These are phyloP conservation scores for Penicillium paxilli DNA, from an alignment of 495 filamentous ascomycete genomes.

Conservation along the genomic window DNA sequence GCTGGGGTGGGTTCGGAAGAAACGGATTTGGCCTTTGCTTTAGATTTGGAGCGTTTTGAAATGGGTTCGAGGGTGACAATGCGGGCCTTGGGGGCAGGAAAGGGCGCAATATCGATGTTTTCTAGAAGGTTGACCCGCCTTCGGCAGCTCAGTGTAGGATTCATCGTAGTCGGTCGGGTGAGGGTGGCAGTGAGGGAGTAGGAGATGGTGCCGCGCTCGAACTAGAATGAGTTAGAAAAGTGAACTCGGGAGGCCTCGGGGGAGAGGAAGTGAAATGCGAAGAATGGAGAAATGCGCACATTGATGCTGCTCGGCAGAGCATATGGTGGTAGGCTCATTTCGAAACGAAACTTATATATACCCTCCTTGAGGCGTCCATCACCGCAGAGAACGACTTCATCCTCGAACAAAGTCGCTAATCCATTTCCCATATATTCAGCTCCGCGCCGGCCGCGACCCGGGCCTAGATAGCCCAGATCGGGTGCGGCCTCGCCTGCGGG, in stretches of 20 bases:
- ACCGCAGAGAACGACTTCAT: conserved; percentile 86
- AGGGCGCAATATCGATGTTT: conserved; percentile 60
- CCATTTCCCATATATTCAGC: conserved; percentile 80
- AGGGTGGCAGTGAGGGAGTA: conserved; percentile 88
- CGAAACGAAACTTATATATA: conserved; percentile 90
- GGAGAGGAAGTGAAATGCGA: neutral
- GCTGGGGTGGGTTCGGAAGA: conserved; percentile 31
- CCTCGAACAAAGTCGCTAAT: conserved; percentile 82
- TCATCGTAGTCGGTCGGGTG: conserved; percentile 85
- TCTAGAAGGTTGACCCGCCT: conserved; percentile 78
- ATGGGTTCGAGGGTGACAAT: conserved; percentile 80
- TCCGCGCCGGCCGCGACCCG: conserved; percentile 53
- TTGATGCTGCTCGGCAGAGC: conserved; percentile 90
- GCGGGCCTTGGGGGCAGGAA: conserved; percentile 62
- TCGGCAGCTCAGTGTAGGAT: conserved; percentile 75
- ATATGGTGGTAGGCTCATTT: conserved; percentile 75
- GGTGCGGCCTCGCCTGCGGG: conserved; percentile 58
- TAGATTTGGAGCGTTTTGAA: conserved; percentile 54
- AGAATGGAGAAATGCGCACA: conserved; percentile 56
- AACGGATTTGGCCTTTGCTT: conserved; percentile 35
- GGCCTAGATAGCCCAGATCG: conserved; percentile 49
- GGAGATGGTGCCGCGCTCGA: conserved; percentile 89
- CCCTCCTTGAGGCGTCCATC: conserved; percentile 84
- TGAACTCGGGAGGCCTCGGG: neutral
- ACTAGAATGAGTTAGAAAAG: conserved; percentile 60